Base-by-base conservation (phyloP, 2,329 filamentous ascomycete genomes). In the Sclerotinia nivalis region DNA sequence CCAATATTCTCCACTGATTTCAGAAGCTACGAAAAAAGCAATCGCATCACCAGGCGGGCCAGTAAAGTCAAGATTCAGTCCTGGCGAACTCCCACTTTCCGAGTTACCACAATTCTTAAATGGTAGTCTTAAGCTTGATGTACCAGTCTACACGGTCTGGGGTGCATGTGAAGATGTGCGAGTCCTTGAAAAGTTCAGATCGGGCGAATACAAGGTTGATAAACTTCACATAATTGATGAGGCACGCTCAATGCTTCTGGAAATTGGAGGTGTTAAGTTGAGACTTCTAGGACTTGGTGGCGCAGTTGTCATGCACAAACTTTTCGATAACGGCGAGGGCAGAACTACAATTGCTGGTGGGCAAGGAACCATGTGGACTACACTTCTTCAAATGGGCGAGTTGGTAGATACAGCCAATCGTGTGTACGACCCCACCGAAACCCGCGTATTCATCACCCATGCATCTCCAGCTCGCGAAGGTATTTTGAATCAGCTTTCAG, bases 341-440 rank as follows among this genome's bases (percentile, higher is more conserved):
- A 90, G 95, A 81, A 99, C 96, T 65, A 99, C 96, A 2, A 99
- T 99, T 81, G 96, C 96, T 31, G 96, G 96, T 79, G 96, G 96
- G 28, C 96, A 99, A 81, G 96, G 96, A 72, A 99, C 96, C 59
- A 99, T 99, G 96, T 99, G 96, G 96, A 99, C 96, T 10, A 99
- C 96, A 9, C 84, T 99, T 43, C 83, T 99, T 74, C 96, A 99
- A 82, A 99, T 99, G 91, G 96, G 96, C 67, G 96, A 99, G 82
- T 85, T 99, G 64, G 93, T 99, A 68, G 96, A 99, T 80, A 99
- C 96, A 5, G 96, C 96, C 25, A 97, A 97, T 81, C 93, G 96
- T 76, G 96, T 99, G 71, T 99, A 98, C 82, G 96, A 99, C 79
- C 96, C 96, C 2, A 97, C 95, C 71, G 96, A 99, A 82, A 99